Evolutionary conservation across 768 basidiomycete species (phyloP), one percentile per base, ranked within the genome.

Genomic region (Mycena venus): DNA sequence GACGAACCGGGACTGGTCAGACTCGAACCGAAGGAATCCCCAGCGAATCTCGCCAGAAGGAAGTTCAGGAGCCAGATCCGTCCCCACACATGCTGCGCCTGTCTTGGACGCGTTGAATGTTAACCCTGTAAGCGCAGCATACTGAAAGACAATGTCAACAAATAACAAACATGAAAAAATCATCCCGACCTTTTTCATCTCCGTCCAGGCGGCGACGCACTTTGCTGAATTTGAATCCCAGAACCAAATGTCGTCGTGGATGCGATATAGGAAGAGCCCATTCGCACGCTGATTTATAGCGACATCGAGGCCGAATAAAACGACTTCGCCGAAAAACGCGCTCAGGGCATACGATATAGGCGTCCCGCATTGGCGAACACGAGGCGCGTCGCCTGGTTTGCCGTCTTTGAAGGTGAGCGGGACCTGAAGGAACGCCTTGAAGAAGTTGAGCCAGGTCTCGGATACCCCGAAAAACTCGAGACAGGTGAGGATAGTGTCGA

Each of bases 171-270:
- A 36, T 8, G 14, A 60, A 38, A 5, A 9, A 51, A 11, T 3
- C 10, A 51, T 10, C 14, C 58, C n/a, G 58, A 60, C 58, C 23
- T 60, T 60, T 17, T 38, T 38, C 36, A 60, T 60, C 58, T 60
- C 58, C 12, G 58, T 38, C 58, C 58, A 60, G n/a, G 58, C 58
- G 34, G 12, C 36, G n/a, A 38, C 58, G 58, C 58, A 60, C 36
- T 60, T 60, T n/a, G 58, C 36, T 25, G 58, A 38, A 25, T 60
- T 14, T 36, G 58, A 60, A 31, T 38, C 34, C 58, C 58, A 60
- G 58, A 60, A 60, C 36, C 58, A 60, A 36, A 60, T 60, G 25
- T 60, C 58, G 36, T 60, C 58, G 36, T 60, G 58, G 36, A 60
- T 60, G 23, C 58, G 58, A 38, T 60, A 25, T 2, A 60, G 36